Base-by-base conservation (phyloP, 2,329 filamentous ascomycete genomes). In the Pochonia chlamydosporia region DNA sequence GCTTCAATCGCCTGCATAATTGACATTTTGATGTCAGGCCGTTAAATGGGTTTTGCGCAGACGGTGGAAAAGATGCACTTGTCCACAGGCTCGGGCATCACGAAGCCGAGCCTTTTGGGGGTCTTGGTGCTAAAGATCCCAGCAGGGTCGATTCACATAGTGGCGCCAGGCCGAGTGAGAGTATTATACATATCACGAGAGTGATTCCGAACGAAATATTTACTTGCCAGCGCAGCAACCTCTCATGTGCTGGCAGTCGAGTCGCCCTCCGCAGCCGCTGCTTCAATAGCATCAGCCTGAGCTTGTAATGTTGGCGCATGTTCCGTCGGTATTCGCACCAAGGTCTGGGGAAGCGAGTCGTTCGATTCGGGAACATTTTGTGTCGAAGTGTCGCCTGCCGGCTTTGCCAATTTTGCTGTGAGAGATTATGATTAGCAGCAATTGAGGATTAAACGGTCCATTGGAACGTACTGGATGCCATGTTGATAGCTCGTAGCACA, bases 271-370 rank as follows among this genome's bases (percentile, higher is more conserved):
- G 66, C 69, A 30, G 72, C 61, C 3, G 65, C 63, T 10, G 66
- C 74, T 48, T 73, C 67, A 3, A 67, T 72, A 4, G 68, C 75
- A 33, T 82, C 79, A 13, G 78, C 72, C 42, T 82, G 79, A 18
- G 79, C 79, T 54, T 84, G 81, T 6, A 85, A 63, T 21, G 79
- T 70, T 23, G 81, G 81, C 11, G 81, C 82, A 65, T 91, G 87
- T 55, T 92, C 85, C 14, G 87, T 90, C 1, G 89, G 89, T 55
- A 93, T 92, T 53, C 89, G 81, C 30, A 95, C 89, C 14, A 95
- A 75, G 16, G 88, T 92, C 61, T 92, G 86, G 2, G 89, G 89
- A 35, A 93, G 71, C 35, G 79, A 69, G n/a, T 74, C 58, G 46
- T 68, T 56, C 44, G 73, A 65, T 53, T 68, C 65, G 30, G 40